Evolutionary conservation across 768 basidiomycete species (phyloP).

Genomic region (Sistotremastrum suecicum): DNA sequence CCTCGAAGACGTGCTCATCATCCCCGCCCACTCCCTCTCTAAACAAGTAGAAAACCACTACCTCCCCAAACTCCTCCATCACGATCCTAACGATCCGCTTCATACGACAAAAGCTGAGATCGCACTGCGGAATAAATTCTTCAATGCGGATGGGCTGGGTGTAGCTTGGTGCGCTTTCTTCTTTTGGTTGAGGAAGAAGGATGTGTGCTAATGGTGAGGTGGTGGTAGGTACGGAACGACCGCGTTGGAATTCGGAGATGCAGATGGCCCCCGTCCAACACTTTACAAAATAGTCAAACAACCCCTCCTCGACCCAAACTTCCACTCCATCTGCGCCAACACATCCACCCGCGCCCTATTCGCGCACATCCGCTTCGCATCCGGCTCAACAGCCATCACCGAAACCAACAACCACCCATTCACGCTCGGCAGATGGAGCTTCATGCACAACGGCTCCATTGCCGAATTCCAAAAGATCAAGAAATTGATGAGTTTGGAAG

Average conservation of each 20-base stretch:
- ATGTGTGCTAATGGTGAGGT: too few relatives aligned
- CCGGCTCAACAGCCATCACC: conserved; percentile 12
- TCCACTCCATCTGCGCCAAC: conserved; percentile 13
- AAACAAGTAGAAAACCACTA: conserved; percentile 17
- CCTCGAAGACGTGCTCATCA: conserved; percentile 16
- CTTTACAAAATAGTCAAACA: conserved; percentile 14
- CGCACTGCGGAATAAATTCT: conserved; percentile 12
- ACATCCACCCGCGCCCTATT: conserved; percentile 13
- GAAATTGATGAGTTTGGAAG: background rate
- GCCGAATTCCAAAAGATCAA: conserved; percentile 12
- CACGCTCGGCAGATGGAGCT: conserved; percentile 14
- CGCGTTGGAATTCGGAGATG: conserved; percentile 13
- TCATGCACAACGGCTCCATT: conserved; percentile 19
- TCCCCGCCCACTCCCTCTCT: conserved; percentile 13
- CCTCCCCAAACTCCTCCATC: conserved; percentile 13
- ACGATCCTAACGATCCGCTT: conserved; percentile 9
- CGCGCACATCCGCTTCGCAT: conserved; percentile 19
- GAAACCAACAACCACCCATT: conserved; percentile 15
- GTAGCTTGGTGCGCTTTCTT: conserved; percentile 10
- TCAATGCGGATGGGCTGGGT: conserved; percentile 15
- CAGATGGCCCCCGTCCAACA: conserved; percentile 11
- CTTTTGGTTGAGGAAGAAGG: background rate
- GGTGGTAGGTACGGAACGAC: conserved; percentile 9
- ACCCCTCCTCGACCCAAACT: conserved; percentile 14
- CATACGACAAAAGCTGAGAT: conserved; percentile 11